These are phyloP conservation scores for Kitagawia praeruptora DNA, from an alignment of 129 eudicot species.

Conservation along the genomic window DNA sequence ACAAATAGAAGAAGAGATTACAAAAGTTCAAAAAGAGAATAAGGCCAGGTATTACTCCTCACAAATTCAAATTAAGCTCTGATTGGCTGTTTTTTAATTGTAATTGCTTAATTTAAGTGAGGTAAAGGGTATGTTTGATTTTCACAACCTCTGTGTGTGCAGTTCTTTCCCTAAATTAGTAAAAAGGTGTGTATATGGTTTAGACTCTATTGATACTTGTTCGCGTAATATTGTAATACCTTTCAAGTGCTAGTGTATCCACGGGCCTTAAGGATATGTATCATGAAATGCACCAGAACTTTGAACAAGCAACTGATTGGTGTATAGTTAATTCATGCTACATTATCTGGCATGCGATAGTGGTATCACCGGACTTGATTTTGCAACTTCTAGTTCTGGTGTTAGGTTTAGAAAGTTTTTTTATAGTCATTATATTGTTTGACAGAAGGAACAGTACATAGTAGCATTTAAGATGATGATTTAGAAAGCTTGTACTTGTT, in stretches of 20 bases:
- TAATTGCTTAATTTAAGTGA: background rate
- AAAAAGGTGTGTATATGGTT: background rate
- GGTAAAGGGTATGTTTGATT: background rate
- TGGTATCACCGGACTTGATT: background rate
- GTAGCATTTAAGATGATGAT: background rate
- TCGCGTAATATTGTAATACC: background rate
- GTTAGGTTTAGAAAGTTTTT: background rate
- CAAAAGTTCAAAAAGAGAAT: slow-evolving; percentile 41
- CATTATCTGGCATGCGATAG: background rate
- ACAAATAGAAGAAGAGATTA: slow-evolving; percentile 47
- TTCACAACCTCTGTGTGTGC: background rate
- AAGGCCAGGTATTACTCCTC: slow-evolving; percentile 46
- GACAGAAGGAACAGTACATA: background rate
- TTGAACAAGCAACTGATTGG: background rate
- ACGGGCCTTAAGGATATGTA: background rate
- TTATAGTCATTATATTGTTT: background rate
- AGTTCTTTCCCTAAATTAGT: background rate
- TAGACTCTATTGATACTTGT: background rate
- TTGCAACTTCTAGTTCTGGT: background rate
- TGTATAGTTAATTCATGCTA: no score
- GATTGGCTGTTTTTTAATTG: background rate
- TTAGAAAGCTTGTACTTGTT: background rate
- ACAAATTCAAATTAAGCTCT: background rate
- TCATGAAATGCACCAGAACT: background rate
- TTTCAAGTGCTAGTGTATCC: background rate